Conservation (phyloP, 495 filamentous ascomycete genomes). For the Rhizodiscina lignyota region DNA sequence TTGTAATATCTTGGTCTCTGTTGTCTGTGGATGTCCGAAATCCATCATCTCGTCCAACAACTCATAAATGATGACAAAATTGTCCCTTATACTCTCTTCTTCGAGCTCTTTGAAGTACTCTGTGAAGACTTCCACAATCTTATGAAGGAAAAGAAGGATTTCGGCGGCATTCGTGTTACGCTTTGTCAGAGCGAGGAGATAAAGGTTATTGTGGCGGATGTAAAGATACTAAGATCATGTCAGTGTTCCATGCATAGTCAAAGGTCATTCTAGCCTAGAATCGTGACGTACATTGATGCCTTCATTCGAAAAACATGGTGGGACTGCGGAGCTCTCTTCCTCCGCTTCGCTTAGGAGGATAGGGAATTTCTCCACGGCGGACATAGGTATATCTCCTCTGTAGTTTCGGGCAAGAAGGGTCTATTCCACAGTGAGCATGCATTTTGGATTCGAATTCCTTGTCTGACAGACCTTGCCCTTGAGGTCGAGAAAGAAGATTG, state of each 20-base stretch:
- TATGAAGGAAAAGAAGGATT: slow-evolving; percentile 95
- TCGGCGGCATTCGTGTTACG: slow-evolving; percentile 98
- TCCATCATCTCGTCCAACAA: slow-evolving; percentile 99
- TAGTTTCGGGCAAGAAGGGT: slow-evolving; percentile 98
- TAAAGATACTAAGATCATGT: slow-evolving; percentile 67
- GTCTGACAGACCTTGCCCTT: slow-evolving; percentile 80
- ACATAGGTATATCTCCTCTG: slow-evolving; percentile 98
- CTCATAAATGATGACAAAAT: slow-evolving; percentile 99
- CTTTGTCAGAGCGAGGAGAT: slow-evolving; percentile 95
- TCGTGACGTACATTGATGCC: slow-evolving; percentile 72
- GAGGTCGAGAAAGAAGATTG: slow-evolving; percentile 95
- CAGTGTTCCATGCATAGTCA: neutral
- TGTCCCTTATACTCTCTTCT: slow-evolving; percentile 97
- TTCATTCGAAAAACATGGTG: slow-evolving; percentile 96
- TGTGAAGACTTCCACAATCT: slow-evolving; percentile 96
- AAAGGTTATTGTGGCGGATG: slow-evolving; percentile 98
- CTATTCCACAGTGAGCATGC: slow-evolving; percentile 28
- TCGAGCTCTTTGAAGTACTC: slow-evolving; percentile 99
- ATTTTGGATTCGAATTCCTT: neutral
- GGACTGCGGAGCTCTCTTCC: slow-evolving; percentile 95
- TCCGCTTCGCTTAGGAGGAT: slow-evolving; percentile 94
- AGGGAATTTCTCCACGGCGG: slow-evolving; percentile 96
- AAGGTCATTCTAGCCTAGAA: neutral
- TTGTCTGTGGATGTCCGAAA: slow-evolving; percentile 98
- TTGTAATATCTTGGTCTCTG: slow-evolving; percentile 96